These are phyloP conservation scores for Penstemon barbatus DNA, from an alignment of 257 asterid species.

Conservation along the genomic window DNA sequence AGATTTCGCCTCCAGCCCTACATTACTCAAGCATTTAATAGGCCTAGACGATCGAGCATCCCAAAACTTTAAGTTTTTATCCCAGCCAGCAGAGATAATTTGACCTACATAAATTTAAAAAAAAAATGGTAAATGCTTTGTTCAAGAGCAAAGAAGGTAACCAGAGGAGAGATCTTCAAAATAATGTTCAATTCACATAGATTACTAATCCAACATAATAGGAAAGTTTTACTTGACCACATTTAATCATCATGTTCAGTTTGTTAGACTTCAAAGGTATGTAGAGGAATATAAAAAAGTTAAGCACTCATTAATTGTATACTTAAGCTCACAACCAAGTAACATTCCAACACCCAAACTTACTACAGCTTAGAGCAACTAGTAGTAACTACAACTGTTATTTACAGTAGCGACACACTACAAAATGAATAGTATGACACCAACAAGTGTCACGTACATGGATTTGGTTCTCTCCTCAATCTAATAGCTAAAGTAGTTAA, in stretches of 20 bases:
- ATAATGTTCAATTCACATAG: constrained; percentile 10
- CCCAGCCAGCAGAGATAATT: constrained; percentile 72
- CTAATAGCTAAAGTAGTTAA: no score
- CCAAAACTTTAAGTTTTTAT: constrained; percentile 75
- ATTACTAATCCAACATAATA: constrained; percentile 3
- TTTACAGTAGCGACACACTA: not conserved
- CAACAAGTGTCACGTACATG: no score
- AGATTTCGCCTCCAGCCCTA: constrained; percentile 60
- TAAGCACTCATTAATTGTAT: not conserved
- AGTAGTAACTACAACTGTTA: not conserved
- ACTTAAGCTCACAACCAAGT: not conserved
- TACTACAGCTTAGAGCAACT: not conserved
- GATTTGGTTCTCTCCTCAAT: not conserved
- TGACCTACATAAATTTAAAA: constrained; percentile 49
- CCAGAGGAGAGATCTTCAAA: constrained; percentile 10
- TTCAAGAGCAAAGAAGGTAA: constrained; percentile 8
- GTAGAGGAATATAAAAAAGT: not conserved
- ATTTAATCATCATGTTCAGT: constrained; percentile 9
- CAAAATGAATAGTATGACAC: not conserved
- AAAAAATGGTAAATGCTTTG: not conserved
- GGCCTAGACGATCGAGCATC: constrained; percentile 59
- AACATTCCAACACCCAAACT: not conserved
- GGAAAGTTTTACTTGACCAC: not conserved
- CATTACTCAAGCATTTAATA: constrained; percentile 47
- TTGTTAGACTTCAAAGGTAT: constrained; percentile 6